Evolutionary conservation across 805 yeast species (phyloP).

Genomic region (Henningerozyma blattae): DNA sequence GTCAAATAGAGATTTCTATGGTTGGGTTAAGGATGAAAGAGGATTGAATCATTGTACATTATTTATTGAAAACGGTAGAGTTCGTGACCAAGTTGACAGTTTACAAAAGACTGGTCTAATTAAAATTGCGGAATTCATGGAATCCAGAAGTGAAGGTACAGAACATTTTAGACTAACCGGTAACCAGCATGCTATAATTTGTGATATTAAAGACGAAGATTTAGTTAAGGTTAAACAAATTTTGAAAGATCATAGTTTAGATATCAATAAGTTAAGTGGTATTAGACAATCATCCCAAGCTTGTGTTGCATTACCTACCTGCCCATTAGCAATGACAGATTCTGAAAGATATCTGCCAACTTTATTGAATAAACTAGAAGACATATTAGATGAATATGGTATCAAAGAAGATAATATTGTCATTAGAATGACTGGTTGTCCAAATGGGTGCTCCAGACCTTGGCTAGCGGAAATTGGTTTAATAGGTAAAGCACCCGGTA

Average conservation of each 20-base stretch:
- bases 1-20: slow-evolving; percentile 83
- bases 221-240: slow-evolving; percentile 48
- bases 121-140: slow-evolving; percentile 62
- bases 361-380: slow-evolving; percentile 70
- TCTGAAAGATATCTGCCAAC: slow-evolving; percentile 82
- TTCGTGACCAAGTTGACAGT: slow-evolving; percentile 80
- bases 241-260: slow-evolving; percentile 64
- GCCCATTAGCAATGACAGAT: slow-evolving; percentile 99
- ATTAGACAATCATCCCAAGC: slow-evolving; percentile 87
- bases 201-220: slow-evolving; percentile 60
- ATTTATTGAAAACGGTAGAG: slow-evolving; percentile 92
- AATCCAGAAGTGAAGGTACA: slow-evolving; percentile 49
- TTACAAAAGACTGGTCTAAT: slow-evolving; percentile 83
- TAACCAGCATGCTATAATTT: slow-evolving; percentile 81
- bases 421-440: slow-evolving; percentile 99
- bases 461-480: slow-evolving; percentile 95
- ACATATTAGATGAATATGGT: slow-evolving; percentile 82
- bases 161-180: slow-evolving; percentile 92
- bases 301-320: slow-evolving; percentile 96
- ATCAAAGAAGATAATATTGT: slow-evolving; percentile 88
- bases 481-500: slow-evolving; percentile 90
- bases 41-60: slow-evolving; percentile 86
- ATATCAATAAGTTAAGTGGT: slow-evolving; percentile 71
- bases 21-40: slow-evolving; percentile 82
- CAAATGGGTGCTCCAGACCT: slow-evolving; percentile 97